Evolutionary conservation across 768 basidiomycete species (phyloP).

Genomic region (Tulasnella calospora): DNA sequence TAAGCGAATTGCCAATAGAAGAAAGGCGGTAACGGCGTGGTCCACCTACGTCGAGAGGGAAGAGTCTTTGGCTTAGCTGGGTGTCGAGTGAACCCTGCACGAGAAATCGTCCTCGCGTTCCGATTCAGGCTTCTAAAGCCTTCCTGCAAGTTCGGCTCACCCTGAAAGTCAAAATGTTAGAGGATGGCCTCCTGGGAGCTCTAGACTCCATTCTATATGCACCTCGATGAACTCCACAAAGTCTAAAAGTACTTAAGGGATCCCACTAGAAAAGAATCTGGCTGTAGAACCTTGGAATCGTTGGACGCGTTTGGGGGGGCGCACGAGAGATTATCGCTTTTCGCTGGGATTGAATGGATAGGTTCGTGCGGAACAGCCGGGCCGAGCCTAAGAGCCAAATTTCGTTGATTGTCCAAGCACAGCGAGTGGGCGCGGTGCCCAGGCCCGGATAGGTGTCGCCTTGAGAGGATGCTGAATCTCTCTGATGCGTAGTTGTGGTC

Average conservation of each 20-base stretch:
- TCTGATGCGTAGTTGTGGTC: too few relatives aligned
- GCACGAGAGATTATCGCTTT: neutral
- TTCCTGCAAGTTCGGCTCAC: neutral
- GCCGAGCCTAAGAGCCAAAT: neutral
- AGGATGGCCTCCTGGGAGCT: neutral
- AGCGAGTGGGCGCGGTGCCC: neutral
- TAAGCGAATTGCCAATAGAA: neutral
- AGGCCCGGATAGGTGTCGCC: neutral
- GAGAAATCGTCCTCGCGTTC: neutral
- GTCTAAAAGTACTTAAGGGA: neutral
- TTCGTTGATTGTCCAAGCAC: neutral
- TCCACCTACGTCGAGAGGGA: neutral
- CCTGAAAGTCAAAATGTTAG: slow-evolving; percentile 1
- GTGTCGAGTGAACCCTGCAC: too few relatives aligned
- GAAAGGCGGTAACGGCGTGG: neutral
- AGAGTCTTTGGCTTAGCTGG: neutral
- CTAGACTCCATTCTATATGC: neutral
- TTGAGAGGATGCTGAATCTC: neutral
- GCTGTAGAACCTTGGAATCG: neutral
- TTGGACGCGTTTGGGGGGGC: neutral
- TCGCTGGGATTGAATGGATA: neutral
- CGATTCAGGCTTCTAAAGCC: neutral
- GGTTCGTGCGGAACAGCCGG: too few relatives aligned
- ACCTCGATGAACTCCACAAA: neutral
- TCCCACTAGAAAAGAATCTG: neutral